These are phyloP conservation scores for Nigrospora oryzae DNA, from an alignment of 2,329 filamentous ascomycete genomes.

Conservation along the genomic window DNA sequence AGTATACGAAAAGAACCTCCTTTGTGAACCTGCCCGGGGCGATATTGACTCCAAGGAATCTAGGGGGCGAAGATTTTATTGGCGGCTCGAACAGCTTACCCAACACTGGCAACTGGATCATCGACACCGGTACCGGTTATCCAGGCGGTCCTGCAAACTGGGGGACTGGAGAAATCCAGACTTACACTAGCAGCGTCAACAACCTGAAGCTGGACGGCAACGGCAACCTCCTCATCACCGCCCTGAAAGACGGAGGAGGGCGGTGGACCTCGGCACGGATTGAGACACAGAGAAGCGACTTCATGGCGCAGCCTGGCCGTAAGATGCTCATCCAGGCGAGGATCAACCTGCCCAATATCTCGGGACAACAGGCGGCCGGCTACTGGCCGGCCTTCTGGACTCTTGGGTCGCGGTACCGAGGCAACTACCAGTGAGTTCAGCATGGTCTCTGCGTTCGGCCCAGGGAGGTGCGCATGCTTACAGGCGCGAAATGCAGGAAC, in stretches of 20 bases:
- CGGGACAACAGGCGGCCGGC: conserved; percentile 3
- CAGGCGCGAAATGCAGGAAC: conserved; percentile 2
- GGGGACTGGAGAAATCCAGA: conserved; percentile 40
- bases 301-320: conserved; percentile 22
- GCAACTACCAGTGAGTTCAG: conserved; percentile 17
- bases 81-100: conserved; percentile 21
- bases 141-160: conserved; percentile 34
- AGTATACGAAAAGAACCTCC: too few relatives aligned
- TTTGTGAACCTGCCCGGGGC: too few relatives aligned
- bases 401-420: conserved; percentile 28
- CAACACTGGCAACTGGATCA: conserved; percentile 30
- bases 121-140: conserved; percentile 35
- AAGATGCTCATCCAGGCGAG: conserved; percentile 11
- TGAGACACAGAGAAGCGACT: conserved; percentile 27
- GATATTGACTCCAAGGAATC: background rate
- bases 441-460: background rate
- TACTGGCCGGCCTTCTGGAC: conserved; percentile 40
- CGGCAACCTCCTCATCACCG: conserved; percentile 29
- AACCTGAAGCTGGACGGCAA: conserved; percentile 31
- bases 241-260: conserved; percentile 12
- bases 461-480: too few relatives aligned
- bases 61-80: conserved; percentile 23
- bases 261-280: conserved; percentile 35
- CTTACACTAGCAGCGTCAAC: conserved; percentile 28
- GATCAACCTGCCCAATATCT: conserved; percentile 1